Conservation (phyloP, 345 rosid species). For the Orychophragmus violaceus region DNA sequence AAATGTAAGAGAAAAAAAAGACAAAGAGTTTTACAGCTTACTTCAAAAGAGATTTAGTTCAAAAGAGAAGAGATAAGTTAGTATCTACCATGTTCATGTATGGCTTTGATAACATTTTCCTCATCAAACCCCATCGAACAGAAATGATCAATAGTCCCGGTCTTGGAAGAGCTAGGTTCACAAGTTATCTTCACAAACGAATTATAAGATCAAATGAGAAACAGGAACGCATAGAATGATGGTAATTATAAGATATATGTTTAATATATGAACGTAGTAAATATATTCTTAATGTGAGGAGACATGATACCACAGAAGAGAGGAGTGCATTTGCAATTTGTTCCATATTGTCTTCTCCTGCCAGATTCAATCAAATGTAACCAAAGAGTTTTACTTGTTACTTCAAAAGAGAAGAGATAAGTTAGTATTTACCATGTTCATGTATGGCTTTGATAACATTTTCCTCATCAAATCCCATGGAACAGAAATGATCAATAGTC, state of each 20-base stretch:
- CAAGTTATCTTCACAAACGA: conserved; percentile 43
- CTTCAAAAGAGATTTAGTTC: no score
- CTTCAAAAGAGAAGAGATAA: not conserved
- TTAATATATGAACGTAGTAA: no score
- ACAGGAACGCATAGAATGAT: not conserved
- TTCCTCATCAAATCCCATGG: conserved; percentile 68
- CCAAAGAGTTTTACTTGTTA: not conserved
- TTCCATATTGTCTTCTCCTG: conserved; percentile 58
- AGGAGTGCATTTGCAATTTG: conserved; percentile 54
- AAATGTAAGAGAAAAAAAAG: no score
- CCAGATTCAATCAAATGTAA: not conserved
- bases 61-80: not conserved
- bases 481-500: conserved; percentile 47
- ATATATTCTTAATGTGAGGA: not conserved
- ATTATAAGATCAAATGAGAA: not conserved
- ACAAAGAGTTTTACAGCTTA: not conserved
- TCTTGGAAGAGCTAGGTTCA: conserved; percentile 44
- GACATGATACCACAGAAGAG: conserved; percentile 7
- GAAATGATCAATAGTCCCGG: conserved; percentile 51
- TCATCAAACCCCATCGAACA: conserved; percentile 69
- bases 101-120: conserved; percentile 50
- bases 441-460: conserved; percentile 54
- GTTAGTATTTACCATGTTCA: conserved; percentile 48
- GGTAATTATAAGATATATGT: no score
- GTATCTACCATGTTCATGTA: conserved; percentile 57